Base-by-base conservation (phyloP, 2,329 filamentous ascomycete genomes). In the Pseudocercospora crystallina region DNA sequence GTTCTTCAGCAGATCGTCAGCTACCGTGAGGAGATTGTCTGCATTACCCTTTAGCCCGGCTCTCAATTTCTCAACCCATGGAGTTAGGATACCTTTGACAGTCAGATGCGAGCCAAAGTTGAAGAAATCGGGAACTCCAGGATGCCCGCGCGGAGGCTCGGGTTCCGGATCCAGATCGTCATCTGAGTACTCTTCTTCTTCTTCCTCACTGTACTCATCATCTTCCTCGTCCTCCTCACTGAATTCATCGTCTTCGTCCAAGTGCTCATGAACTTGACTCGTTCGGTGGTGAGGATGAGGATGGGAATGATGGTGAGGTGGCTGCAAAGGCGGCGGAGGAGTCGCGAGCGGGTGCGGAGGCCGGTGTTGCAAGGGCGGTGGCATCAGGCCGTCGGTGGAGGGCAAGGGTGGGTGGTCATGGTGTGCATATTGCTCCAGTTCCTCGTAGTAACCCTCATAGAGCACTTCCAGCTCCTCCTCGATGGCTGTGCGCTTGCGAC, bases 381-480 rank as follows among this genome's bases (percentile, higher is more conserved):
- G 81, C 63, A 90, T 79, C 71, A 90, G 82, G 12, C 85, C 83
- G 39, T 85, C 82, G 81, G 51, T 84, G 69, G 58, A 73, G 71
- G 59, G 61, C 5, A 66, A 51, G 38, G 65, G 63, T 11, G 71
- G 83, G 66, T 90, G 85, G 69, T 86, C 83, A 63, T 88, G 85
- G 71, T 96, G 91, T 61, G 91, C 94, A 72, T 96, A 99, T 70
- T 96, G 90, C 75, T 97, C 94, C 54, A 99, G 82, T 73, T 99
- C 94, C 69, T 96, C 86, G 69, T 99, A 99, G 73, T 99, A 99
- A 57, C 92, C 92, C 74, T 99, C 94, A 72, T 99, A 99, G 10
- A 99, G 81, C 13, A 95, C 91, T 69, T 99, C 94, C 10, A 99
- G 79, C 72, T 99, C 94, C 73, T 99, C 94, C 72, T 99, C 94